Evolutionary conservation across 2,329 filamentous ascomycete genomes (phyloP).

Genomic region (Onygenales sp.): DNA sequence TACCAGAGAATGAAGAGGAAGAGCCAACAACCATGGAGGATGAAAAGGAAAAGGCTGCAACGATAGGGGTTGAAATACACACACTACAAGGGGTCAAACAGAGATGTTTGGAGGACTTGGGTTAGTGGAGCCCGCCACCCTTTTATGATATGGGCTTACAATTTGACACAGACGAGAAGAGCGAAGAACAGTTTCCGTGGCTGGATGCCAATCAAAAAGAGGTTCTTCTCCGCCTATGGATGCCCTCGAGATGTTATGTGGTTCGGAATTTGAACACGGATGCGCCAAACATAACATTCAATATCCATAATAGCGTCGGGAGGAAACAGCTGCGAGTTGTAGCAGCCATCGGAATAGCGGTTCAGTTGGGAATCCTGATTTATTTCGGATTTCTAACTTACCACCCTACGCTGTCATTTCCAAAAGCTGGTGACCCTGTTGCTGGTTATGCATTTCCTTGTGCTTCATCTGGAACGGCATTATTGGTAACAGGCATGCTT

Average conservation of each 20-base stretch:
- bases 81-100: too few relatives aligned
- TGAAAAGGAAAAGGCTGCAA: too few relatives aligned
- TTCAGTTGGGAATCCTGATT: background rate
- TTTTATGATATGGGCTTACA: too few relatives aligned
- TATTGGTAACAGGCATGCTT: background rate
- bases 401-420: background rate
- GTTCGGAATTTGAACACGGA: background rate
- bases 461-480: background rate
- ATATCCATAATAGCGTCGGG: background rate
- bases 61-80: too few relatives aligned
- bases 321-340: background rate
- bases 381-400: background rate
- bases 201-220: background rate
- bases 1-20: too few relatives aligned
- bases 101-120: too few relatives aligned
- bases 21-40: too few relatives aligned
- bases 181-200: too few relatives aligned
- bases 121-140: too few relatives aligned
- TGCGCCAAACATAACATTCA: background rate
- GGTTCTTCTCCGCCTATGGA: background rate
- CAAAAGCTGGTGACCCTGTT: background rate
- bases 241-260: background rate
- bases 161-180: too few relatives aligned
- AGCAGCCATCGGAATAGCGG: background rate
- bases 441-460: constrained; percentile 3